Evolutionary conservation across 148 eudicot species (phyloP), one percentile per base, ranked within the genome.

Genomic region (Fallopia convolvulus): DNA sequence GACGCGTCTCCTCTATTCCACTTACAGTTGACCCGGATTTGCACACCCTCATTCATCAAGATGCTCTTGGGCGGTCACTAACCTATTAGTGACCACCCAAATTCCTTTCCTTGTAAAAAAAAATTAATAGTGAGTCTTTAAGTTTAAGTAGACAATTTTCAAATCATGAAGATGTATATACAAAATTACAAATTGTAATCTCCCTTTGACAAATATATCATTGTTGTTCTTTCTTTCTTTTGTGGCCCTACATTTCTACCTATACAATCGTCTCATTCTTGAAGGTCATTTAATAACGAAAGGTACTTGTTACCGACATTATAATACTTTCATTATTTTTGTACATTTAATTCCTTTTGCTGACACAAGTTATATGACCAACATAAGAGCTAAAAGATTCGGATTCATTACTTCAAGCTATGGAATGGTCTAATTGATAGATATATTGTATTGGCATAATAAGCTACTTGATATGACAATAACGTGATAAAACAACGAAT

Each of bases 221-320:
- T 63, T 26, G 17, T 26, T 63, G 5, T 13, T 63, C 14, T 63
- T 11, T 63, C 4, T 26, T 63, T 14, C 15, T 63, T 63, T 63
- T 11, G 70, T 63, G 36, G 39, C 13, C 39, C 36, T 63, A 2
- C 39, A 30, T 9, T 55, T 26, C 61, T 55, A 55, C 23, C 5
- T 44, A 55, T 55, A 55, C 61, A 55, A 55, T 4, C 6, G 61
- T 53, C 61, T 55, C 26, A 55, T 21, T 55, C 26, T 55, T 55
- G 26, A 6, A 55, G 61, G 26, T 26, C 61, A 63, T 30, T 63
- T 63, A 63, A 26, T 63, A 9, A 3, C 15, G 36, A 63, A 26
- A 63, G 39, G 39, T 63, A 63, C 70, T 63, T 63, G 70, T 63
- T 26, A 63, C 70, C 39, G 36, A 63, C 36, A 26, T 63, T 63